phyloP scores from a whole-genome alignment of 1,139 yeast genomes.

The Candida neerlandica region DNA sequence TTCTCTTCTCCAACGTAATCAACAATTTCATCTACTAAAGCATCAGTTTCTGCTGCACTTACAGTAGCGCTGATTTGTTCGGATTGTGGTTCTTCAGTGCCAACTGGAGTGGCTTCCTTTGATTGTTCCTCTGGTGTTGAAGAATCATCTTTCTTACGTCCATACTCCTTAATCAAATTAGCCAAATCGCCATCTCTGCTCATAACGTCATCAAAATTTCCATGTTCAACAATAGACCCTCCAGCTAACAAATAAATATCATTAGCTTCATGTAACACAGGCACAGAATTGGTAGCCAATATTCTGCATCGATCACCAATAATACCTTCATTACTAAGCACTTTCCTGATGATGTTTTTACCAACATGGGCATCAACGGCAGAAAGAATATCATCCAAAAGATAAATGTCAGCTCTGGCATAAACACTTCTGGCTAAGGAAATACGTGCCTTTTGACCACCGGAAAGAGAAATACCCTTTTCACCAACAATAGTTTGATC shows the following conservation, averaged over 20 bases:
- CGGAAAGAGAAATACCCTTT: conserved; percentile 43
- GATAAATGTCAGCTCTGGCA: conserved; percentile 38
- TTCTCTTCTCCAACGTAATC: conserved; percentile 30
- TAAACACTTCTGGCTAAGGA: conserved; percentile 44
- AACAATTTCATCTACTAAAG: conserved; percentile 20
- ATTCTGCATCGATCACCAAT: conserved; percentile 33
- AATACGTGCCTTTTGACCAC: conserved; percentile 44
- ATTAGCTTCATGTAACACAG: conserved; percentile 32
- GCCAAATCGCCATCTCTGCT: conserved; percentile 33
- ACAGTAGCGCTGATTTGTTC: conserved; percentile 33
- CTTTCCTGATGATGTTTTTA: conserved; percentile 31
- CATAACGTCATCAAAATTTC: conserved; percentile 31
- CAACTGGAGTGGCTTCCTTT: conserved; percentile 31
- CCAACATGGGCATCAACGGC: conserved; percentile 44
- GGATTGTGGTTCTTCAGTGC: conserved; percentile 20
- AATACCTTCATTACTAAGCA: conserved; percentile 29
- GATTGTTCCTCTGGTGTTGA: conserved; percentile 21
- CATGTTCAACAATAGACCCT: conserved; percentile 33
- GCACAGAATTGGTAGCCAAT: conserved; percentile 36
- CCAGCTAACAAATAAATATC: conserved; percentile 28
- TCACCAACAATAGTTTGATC: conserved; percentile 43
- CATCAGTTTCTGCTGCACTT: conserved; percentile 18
- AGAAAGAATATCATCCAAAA: conserved; percentile 37
- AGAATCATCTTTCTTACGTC: conserved; percentile 20
- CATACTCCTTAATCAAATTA: conserved; percentile 31